phyloP scores from a whole-genome alignment of 2,329 filamentous ascomycete genomes.

The Alternaria burnsii region DNA sequence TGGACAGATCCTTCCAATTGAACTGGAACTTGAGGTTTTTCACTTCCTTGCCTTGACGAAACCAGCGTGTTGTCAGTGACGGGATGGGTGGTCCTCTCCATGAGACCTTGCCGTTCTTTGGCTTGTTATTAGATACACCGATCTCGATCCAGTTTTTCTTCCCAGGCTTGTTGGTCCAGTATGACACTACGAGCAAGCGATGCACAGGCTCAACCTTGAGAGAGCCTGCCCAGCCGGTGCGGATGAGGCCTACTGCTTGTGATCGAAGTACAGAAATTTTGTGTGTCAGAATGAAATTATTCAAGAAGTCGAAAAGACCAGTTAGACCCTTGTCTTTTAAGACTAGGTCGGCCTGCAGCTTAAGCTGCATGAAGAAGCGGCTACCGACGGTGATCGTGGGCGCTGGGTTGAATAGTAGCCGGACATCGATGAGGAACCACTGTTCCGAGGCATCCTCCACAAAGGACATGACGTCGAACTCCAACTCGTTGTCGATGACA shows the following conservation, averaged over 20 bases:
- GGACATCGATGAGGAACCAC: slow-evolving; percentile 93
- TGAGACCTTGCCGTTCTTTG: slow-evolving; percentile 44
- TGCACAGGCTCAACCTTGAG: slow-evolving; percentile 81
- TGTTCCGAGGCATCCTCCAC: slow-evolving; percentile 84
- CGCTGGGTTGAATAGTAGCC: slow-evolving; percentile 79
- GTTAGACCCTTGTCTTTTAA: slow-evolving; percentile 74
- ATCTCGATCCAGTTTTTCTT: slow-evolving; percentile 92
- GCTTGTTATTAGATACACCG: slow-evolving; percentile 74
- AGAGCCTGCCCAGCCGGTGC: slow-evolving; percentile 78
- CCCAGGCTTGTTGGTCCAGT: slow-evolving; percentile 78
- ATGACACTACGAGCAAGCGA: slow-evolving; percentile 85
- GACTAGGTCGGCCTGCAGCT: slow-evolving; percentile 74
- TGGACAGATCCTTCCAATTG: slow-evolving; percentile 72
- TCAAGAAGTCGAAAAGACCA: slow-evolving; percentile 86
- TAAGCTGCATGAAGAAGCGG: slow-evolving; percentile 70
- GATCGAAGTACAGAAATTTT: slow-evolving; percentile 84
- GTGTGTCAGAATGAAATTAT: slow-evolving; percentile 87
- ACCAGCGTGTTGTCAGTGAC: slow-evolving; percentile 75
- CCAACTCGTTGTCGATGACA: slow-evolving; percentile 81
- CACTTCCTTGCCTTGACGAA: slow-evolving; percentile 80
- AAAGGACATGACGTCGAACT: slow-evolving; percentile 89
- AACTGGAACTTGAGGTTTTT: slow-evolving; percentile 72
- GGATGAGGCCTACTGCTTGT: slow-evolving; percentile 76
- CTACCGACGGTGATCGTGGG: slow-evolving; percentile 66
- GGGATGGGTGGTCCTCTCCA: slow-evolving; percentile 47